Evolutionary conservation across 1,284 basidiomycete species (phyloP), one percentile per base, ranked within the genome.

Genomic region (Anthracocystis panici-leucophaei): DNA sequence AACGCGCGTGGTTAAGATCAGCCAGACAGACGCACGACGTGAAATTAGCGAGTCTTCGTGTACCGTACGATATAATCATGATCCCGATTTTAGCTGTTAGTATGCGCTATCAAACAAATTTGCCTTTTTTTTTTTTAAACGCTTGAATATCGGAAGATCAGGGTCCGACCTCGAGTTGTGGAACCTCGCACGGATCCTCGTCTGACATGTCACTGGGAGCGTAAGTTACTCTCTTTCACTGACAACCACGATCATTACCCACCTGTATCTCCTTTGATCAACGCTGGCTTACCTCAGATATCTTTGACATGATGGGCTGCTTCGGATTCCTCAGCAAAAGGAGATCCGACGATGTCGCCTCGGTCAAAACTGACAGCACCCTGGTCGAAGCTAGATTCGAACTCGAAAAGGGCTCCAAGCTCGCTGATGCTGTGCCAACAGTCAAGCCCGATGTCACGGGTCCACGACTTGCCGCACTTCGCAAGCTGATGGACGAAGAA

Each of bases 381-480:
- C 65, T 76, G 18, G 64, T 76, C 65, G 74, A 56, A 21, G 23
- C 62, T 2, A 44, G 27, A 5, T 55, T 57, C 40, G 60, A 67
- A 14, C 50, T 57, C 7, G 67, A 59, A 21, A 62, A 66, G 42
- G 27, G 42, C n/a, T 44, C 54, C 54, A 66, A 66, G 57, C 49
- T 45, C 8, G 54, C 14, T 14, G 25, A 29, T 14, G n/a, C 41
- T 7, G 41, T 23, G 5, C 42, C 40, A 18, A 18, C 45, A 3
- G 16, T 18, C 44, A 78, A 78, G 54, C 71, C 65, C 2, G 59
- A 71, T 20, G 21, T 63, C 14, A 78, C 75, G 5, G 75, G 71
- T 1, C 54, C 55, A 2, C 76, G 91, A 29, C 86, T 97, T 50
- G 88, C 88, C 1, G 90, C 91, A 56, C 85, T 80, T 6, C 76